Percentiles rank a stretch among this genome's conserved stretches.
phyloP scores from a whole-genome alignment of 2,329 filamentous ascomycete species.

The Botrytis squamosa region DNA sequence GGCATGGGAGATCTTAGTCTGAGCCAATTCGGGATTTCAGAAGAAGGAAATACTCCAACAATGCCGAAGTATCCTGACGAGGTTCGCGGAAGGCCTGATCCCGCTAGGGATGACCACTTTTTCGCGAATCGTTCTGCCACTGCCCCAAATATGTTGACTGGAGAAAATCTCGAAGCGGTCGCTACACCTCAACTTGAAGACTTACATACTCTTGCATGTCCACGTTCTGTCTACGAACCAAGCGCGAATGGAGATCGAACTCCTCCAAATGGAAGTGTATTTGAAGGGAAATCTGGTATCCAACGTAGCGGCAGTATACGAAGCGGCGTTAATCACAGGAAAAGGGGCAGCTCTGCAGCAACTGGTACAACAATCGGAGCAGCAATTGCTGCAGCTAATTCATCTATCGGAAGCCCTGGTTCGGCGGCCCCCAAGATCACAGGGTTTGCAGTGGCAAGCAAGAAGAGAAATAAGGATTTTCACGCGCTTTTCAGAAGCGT shows the following conservation, averaged over 20 bases:
- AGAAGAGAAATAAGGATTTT: slow-evolving; percentile 94
- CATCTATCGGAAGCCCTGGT: slow-evolving; percentile 64
- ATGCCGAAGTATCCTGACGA: slow-evolving; percentile 54
- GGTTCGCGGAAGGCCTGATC: slow-evolving; percentile 31
- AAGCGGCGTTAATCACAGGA: slow-evolving; percentile 57
- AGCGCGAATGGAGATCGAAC: slow-evolving; percentile 57
- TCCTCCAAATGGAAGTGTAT: slow-evolving; percentile 62
- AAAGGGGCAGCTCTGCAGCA: slow-evolving; percentile 77
- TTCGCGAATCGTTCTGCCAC: slow-evolving; percentile 17
- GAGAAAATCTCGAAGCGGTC: slow-evolving; percentile 29
- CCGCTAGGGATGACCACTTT: slow-evolving; percentile 30
- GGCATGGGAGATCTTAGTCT: slow-evolving; percentile 87
- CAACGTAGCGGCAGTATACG: slow-evolving; percentile 63
- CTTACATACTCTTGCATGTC: slow-evolving; percentile 33
- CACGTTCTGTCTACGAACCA: slow-evolving; percentile 53
- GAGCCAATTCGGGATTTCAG: slow-evolving; percentile 78
- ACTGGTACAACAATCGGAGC: slow-evolving; percentile 62
- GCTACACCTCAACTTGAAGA: slow-evolving; percentile 32
- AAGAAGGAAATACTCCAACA: slow-evolving; percentile 57
- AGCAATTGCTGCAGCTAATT: slow-evolving; percentile 67
- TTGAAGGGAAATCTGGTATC: slow-evolving; percentile 57
- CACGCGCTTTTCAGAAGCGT: slow-evolving; percentile 93
- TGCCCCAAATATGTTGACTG: slow-evolving; percentile 17
- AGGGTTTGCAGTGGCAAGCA: slow-evolving; percentile 93
- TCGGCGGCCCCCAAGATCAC: slow-evolving; percentile 71